A percentile compares a stretch with the other conserved stretches of the same genome.
phyloP scores from a whole-genome alignment of 2,329 filamentous ascomycete species.

The Fusarium solani-melongenae region DNA sequence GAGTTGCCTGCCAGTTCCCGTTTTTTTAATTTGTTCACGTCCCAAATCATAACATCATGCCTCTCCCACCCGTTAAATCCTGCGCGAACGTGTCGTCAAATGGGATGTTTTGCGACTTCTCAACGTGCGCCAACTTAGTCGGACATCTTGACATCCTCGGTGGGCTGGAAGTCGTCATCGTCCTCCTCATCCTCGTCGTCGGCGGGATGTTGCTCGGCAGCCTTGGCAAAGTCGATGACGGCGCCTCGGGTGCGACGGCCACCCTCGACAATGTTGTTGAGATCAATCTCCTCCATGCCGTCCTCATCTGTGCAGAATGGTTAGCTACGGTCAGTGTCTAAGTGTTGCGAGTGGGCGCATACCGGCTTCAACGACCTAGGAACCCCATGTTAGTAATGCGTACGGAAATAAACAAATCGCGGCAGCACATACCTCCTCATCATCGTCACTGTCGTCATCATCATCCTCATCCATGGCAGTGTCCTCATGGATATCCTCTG shows the following conservation, averaged over 20 bases:
- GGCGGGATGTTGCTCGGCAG: conserved; percentile 81
- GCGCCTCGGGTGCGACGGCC: conserved; percentile 90
- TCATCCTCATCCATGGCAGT: conserved; percentile 80
- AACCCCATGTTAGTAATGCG: conserved; percentile 39
- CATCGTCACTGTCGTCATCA: conserved; percentile 54
- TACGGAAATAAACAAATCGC: neutral
- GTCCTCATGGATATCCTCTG: conserved; percentile 64
- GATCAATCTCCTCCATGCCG: conserved; percentile 91
- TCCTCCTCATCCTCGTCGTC: conserved; percentile 87
- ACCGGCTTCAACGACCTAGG: conserved; percentile 46
- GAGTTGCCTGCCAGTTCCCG: conserved; percentile 26
- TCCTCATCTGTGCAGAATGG: conserved; percentile 72
- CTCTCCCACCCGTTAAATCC: conserved; percentile 3
- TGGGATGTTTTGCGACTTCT: neutral
- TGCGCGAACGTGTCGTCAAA: neutral
- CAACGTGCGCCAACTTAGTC: conserved; percentile 40
- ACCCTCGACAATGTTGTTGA: conserved; percentile 83
- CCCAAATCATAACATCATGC: conserved; percentile 40
- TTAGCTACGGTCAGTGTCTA: conserved; percentile 40
- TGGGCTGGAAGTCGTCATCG: conserved; percentile 74
- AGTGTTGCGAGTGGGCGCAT: conserved; percentile 21
- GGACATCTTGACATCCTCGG: conserved; percentile 76
- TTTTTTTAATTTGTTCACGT: conserved; percentile 28
- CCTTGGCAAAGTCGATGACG: conserved; percentile 93
- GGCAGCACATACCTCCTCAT: conserved; percentile 44